These are phyloP conservation scores for Sicyos baderoa DNA, from an alignment of 306 rosid genomes.

Conservation along the genomic window DNA sequence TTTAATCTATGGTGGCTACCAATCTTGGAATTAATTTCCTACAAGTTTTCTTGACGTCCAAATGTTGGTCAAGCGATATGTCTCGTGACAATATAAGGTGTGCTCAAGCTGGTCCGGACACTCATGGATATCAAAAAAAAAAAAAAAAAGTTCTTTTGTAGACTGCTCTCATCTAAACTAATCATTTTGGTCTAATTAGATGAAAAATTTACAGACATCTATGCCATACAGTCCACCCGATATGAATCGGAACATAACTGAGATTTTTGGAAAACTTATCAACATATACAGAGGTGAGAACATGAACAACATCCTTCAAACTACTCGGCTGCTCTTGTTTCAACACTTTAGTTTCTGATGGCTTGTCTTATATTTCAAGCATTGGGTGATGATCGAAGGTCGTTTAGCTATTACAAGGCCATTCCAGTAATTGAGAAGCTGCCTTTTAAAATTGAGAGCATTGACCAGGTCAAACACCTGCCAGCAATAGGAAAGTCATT, in stretches of 20 bases:
- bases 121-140: too few relatives aligned
- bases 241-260: constrained; percentile 62
- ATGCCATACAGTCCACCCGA: constrained; percentile 52
- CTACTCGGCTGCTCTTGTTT: constrained; percentile 4
- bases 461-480: constrained; percentile 57
- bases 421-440: neutral
- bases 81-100: too few relatives aligned
- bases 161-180: neutral
- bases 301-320: constrained; percentile 3
- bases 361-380: constrained; percentile 44
- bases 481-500: constrained; percentile 84
- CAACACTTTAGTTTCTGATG: constrained; percentile 17
- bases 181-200: neutral
- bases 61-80: too few relatives aligned
- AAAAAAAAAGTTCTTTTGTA: too few relatives aligned
- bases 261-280: constrained; percentile 78
- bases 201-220: neutral
- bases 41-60: too few relatives aligned
- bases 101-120: too few relatives aligned
- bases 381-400: constrained; percentile 67
- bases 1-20: too few relatives aligned
- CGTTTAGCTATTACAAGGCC: neutral
- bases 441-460: constrained; percentile 35
- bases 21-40: too few relatives aligned
- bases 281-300: constrained; percentile 75